phyloP scores from a whole-genome alignment of 768 basidiomycete genomes.

The Hydnomerulius pinastri region DNA sequence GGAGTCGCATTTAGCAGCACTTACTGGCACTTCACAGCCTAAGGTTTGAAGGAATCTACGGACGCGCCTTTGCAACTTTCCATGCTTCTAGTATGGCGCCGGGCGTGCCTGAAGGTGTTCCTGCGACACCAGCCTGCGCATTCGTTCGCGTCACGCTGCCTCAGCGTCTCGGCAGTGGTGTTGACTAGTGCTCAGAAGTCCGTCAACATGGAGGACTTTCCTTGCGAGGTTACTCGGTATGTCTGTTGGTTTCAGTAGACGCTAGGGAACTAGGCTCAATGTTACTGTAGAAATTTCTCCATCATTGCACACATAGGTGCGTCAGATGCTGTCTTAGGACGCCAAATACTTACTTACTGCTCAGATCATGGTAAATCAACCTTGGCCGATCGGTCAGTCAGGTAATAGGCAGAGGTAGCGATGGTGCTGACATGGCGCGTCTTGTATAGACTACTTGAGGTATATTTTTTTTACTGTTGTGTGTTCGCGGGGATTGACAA shows the following conservation, averaged over 20 bases:
- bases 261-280: background rate
- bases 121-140: constrained; percentile 8
- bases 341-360: constrained; percentile 7
- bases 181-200: constrained; percentile 31
- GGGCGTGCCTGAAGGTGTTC: constrained; percentile 29
- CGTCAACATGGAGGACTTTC: constrained; percentile 61
- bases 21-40: constrained; percentile 31
- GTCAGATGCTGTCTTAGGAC: background rate
- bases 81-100: constrained; percentile 36
- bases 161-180: constrained; percentile 34
- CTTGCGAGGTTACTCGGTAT: constrained; percentile 70
- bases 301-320: constrained; percentile 95
- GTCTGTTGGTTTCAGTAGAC: constrained; percentile 3
- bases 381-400: constrained; percentile 75
- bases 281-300: constrained; percentile 74
- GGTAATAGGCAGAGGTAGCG: background rate
- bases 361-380: constrained; percentile 97
- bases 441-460: constrained; percentile 69
- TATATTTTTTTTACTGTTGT: constrained; percentile 33
- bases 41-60: background rate
- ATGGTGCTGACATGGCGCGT: constrained; percentile 4
- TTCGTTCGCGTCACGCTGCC: constrained; percentile 14
- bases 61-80: background rate
- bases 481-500: constrained; percentile 7
- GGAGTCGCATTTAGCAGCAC: constrained; percentile 21